phyloP scores from a whole-genome alignment of 164 flowering plant species.

The Warburgia ugandensis region DNA sequence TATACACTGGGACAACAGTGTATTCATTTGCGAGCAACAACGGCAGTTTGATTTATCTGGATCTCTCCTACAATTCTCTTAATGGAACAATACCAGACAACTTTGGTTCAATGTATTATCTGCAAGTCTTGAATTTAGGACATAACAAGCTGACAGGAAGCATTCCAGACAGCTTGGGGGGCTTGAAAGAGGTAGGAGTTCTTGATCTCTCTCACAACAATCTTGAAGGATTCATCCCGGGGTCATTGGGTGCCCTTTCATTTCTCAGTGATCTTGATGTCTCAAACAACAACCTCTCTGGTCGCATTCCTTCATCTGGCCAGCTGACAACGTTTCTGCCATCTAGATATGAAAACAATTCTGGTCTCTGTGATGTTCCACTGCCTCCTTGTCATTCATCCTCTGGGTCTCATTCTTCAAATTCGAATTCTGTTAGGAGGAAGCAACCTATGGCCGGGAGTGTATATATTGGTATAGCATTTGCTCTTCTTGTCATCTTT shows the following conservation, averaged over 20 bases:
- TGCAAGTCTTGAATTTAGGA: constrained; percentile 71
- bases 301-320: constrained; percentile 66
- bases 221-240: constrained; percentile 61
- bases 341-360: constrained; percentile 76
- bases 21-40: constrained; percentile 41
- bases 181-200: constrained; percentile 43
- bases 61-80: constrained; percentile 72
- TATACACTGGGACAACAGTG: constrained; percentile 59
- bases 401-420: constrained; percentile 14
- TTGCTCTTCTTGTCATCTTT: constrained; percentile 38
- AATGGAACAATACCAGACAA: constrained; percentile 54
- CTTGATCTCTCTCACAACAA: constrained; percentile 75
- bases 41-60: constrained; percentile 80
- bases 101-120: constrained; percentile 49
- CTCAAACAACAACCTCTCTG: constrained; percentile 78
- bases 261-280: constrained; percentile 78
- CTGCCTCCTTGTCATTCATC: constrained; percentile 49
- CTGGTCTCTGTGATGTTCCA: constrained; percentile 83
- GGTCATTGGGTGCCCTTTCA: constrained; percentile 49
- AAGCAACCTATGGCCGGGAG: constrained; percentile 36
- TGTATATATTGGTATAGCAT: constrained; percentile 44
- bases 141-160: constrained; percentile 57
- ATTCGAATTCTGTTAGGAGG: constrained; percentile 11
- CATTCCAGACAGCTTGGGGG: constrained; percentile 64
- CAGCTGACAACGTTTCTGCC: constrained; percentile 78